Percentiles rank a stretch among this genome's conserved stretches.
Conservation (phyloP, 2,329 filamentous ascomycete species). For the Verticillium isaacii region DNA sequence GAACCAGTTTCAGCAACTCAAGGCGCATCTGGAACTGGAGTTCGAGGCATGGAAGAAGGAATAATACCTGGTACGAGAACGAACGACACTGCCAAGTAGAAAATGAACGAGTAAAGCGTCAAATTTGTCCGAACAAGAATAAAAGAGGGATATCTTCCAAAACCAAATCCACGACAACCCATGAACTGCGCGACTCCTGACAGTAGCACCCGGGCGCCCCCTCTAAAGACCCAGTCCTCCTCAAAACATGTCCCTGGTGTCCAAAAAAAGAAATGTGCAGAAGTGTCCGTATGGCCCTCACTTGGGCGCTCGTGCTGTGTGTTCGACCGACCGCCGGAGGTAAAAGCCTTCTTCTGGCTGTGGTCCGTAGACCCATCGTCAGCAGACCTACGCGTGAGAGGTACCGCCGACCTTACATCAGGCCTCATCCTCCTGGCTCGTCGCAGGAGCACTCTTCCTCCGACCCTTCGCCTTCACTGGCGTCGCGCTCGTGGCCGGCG, state of each 20-base stretch:
- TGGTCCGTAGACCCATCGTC: background rate
- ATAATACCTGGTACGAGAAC: conserved; percentile 26
- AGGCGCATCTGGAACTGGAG: conserved; percentile 70
- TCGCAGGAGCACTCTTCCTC: conserved; percentile 8
- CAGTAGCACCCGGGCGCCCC: background rate
- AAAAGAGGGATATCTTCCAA: background rate
- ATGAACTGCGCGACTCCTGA: background rate
- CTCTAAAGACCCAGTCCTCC: background rate
- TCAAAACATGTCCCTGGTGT: background rate
- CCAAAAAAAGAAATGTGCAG: background rate
- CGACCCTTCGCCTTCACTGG: background rate
- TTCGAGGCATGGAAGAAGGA: conserved; percentile 70
- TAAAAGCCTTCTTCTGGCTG: too few species aligned
- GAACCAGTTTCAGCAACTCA: conserved; percentile 68
- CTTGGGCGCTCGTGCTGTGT: background rate
- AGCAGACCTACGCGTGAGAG: background rate
- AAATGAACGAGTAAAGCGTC: background rate
- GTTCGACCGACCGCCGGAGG: too few species aligned
- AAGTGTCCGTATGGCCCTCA: background rate
- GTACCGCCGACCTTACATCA: background rate
- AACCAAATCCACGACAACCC: background rate
- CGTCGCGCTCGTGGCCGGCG: background rate
- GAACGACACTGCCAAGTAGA: background rate
- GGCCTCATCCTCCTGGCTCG: conserved; percentile 3
- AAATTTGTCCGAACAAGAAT: background rate